Percentiles rank a stretch among this genome's conserved stretches.
Conservation (phyloP, 2,329 filamentous ascomycete species). For the Penicillium sp. region DNA sequence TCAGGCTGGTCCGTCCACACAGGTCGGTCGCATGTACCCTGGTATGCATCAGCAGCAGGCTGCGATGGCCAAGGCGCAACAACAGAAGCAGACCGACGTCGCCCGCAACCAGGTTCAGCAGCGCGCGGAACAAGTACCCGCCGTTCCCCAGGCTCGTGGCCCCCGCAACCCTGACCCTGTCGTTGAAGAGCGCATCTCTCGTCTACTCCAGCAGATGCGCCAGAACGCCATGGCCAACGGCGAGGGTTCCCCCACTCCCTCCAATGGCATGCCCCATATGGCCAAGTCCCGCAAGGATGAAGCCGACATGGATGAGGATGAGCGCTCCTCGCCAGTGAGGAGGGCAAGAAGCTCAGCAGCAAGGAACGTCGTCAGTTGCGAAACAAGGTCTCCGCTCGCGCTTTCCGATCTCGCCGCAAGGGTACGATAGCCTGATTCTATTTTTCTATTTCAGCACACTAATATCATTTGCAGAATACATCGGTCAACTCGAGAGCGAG, state of each 20-base stretch:
- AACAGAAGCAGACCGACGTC: constrained; percentile 63
- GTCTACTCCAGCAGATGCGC: constrained; percentile 89
- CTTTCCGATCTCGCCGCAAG: constrained; percentile 97
- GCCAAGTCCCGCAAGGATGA: constrained; percentile 85
- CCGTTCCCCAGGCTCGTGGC: constrained; percentile 32
- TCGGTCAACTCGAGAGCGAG: constrained; percentile 88
- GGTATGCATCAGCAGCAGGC: constrained; percentile 92
- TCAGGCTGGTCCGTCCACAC: constrained; percentile 53
- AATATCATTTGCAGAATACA: constrained; percentile 73
- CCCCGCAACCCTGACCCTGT: constrained; percentile 62
- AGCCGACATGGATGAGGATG: constrained; percentile 98
- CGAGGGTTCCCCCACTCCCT: constrained; percentile 46
- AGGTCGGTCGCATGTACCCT: constrained; percentile 78
- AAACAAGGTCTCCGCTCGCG: constrained; percentile 97
- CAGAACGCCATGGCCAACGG: constrained; percentile 64
- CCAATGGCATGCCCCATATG: constrained; percentile 62
- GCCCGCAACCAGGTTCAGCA: constrained; percentile 58
- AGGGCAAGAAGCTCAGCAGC: constrained; percentile 98
- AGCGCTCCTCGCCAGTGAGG: constrained; percentile 91
- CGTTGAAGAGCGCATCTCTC: constrained; percentile 90
- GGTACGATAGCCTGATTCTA: constrained; percentile 59
- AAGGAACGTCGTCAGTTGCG: constrained; percentile 96
- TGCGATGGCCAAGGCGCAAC: constrained; percentile 73
- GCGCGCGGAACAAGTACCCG: constrained; percentile 32
- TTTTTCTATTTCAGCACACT: background rate